Conservation (phyloP, 2,329 filamentous ascomycete species). For the Pseudomassariella vexata region DNA sequence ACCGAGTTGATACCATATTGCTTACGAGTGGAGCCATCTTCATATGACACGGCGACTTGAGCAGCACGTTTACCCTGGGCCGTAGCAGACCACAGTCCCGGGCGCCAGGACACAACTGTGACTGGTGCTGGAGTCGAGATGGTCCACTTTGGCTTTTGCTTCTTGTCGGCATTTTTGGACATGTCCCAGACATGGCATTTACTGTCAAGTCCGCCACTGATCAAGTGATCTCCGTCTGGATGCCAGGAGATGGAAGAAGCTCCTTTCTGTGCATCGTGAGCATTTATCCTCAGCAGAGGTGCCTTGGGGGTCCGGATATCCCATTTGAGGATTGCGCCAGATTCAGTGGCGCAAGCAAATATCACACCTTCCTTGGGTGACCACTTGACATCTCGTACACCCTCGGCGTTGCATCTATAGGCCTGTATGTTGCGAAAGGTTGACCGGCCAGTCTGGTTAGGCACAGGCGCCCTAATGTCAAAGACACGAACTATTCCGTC, state of each 20-base stretch:
- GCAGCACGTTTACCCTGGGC: slow-evolving; percentile 54
- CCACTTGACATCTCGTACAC: slow-evolving; percentile 60
- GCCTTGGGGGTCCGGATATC: slow-evolving; percentile 50
- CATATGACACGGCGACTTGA: slow-evolving; percentile 57
- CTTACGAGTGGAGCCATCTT: slow-evolving; percentile 46
- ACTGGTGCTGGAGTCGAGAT: slow-evolving; percentile 57
- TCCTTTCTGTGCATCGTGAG: slow-evolving; percentile 48
- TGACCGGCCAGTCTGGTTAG: slow-evolving; percentile 41
- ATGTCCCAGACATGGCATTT: slow-evolving; percentile 63
- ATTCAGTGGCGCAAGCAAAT: slow-evolving; percentile 60
- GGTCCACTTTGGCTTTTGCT: slow-evolving; percentile 59
- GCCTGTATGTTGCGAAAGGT: slow-evolving; percentile 43
- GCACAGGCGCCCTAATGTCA: slow-evolving; percentile 45
- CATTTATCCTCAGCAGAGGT: slow-evolving; percentile 54
- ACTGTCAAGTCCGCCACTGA: slow-evolving; percentile 57
- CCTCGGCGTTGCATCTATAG: slow-evolving; percentile 47
- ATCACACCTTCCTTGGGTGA: slow-evolving; percentile 55
- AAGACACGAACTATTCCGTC: slow-evolving; percentile 59
- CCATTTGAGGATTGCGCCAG: slow-evolving; percentile 58
- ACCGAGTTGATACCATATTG: slow-evolving; percentile 52
- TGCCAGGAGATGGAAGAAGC: slow-evolving; percentile 62
- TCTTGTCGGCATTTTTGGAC: slow-evolving; percentile 52
- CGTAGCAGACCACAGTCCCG: slow-evolving; percentile 59
- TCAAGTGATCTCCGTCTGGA: slow-evolving; percentile 59
- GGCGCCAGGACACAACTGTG: slow-evolving; percentile 55